Evolutionary conservation across 768 basidiomycete genomes (phyloP).

Genomic region (Amanita thiersii): DNA sequence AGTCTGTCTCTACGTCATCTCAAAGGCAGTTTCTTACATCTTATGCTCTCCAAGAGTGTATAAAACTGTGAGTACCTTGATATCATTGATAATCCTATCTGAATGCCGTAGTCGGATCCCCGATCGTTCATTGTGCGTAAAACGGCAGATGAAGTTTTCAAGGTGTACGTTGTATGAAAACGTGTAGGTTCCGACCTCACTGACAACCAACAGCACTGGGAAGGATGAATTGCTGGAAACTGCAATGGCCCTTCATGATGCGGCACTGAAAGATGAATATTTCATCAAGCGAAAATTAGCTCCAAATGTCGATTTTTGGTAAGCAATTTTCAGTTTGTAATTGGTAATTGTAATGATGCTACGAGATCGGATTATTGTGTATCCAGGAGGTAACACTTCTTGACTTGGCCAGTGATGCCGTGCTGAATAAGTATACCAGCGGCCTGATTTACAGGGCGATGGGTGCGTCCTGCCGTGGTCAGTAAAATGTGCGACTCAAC

Average conservation of each 20-base stretch:
- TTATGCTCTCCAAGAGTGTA: slow-evolving; percentile 46
- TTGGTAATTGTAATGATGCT: background rate
- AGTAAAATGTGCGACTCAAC: slow-evolving; percentile 12
- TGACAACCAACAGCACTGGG: slow-evolving; percentile 78
- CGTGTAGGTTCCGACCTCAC: background rate
- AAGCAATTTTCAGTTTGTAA: too few species aligned
- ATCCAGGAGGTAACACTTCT: slow-evolving; percentile 6
- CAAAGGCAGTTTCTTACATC: background rate
- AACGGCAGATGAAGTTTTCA: slow-evolving; percentile 89
- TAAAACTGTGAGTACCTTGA: slow-evolving; percentile 45
- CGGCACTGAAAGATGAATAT: slow-evolving; percentile 87
- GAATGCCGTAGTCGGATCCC: slow-evolving; percentile 63
- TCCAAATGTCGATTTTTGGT: slow-evolving; percentile 93
- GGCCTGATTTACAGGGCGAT: slow-evolving; percentile 88
- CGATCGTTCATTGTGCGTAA: slow-evolving; percentile 86
- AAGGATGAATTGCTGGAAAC: slow-evolving; percentile 80
- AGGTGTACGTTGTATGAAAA: slow-evolving; percentile 45
- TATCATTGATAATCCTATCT: slow-evolving; percentile 4
- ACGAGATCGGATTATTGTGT: background rate
- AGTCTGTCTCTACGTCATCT: background rate
- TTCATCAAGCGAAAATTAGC: slow-evolving; percentile 75
- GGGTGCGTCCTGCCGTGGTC: slow-evolving; percentile 37
- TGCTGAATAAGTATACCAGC: slow-evolving; percentile 26
- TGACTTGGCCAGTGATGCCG: background rate
- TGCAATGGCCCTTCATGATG: slow-evolving; percentile 82